Conservation (phyloP, 129 eudicot species). For the Arctium lappa region DNA sequence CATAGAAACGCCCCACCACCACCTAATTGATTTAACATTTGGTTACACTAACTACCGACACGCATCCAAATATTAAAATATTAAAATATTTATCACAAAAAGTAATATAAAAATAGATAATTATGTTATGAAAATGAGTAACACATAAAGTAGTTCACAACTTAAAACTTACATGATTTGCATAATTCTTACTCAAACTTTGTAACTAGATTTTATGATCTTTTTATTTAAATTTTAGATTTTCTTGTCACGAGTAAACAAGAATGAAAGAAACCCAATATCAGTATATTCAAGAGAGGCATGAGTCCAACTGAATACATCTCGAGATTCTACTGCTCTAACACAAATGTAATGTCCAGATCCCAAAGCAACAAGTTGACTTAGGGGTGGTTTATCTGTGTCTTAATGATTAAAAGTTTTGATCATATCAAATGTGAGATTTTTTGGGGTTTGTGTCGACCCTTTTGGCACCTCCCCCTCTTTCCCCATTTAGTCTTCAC, state of each 20-base stretch:
- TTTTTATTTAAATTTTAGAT: too few relatives aligned
- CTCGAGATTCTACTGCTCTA: background rate
- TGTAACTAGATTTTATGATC: background rate
- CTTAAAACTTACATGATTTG: background rate
- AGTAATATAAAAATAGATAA: too few relatives aligned
- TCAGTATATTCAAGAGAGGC: background rate
- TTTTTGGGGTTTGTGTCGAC: background rate
- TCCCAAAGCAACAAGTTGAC: background rate
- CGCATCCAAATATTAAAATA: background rate
- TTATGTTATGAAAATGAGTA: too few relatives aligned
- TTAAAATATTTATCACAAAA: background rate
- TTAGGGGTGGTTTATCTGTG: background rate
- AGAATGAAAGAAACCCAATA: background rate
- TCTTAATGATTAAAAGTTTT: background rate
- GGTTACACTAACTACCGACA: background rate
- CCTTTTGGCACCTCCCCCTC: background rate
- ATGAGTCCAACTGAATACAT: background rate
- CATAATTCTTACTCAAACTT: background rate
- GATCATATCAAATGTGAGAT: background rate
- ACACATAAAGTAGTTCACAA: background rate
- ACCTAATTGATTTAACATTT: background rate
- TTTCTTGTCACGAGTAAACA: too few relatives aligned
- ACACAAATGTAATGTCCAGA: background rate
- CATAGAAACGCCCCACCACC: background rate
- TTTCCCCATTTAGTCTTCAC: too few relatives aligned